Base-by-base conservation (phyloP, 2,329 filamentous ascomycete species). In the Ascochyta viciae-villosae region DNA sequence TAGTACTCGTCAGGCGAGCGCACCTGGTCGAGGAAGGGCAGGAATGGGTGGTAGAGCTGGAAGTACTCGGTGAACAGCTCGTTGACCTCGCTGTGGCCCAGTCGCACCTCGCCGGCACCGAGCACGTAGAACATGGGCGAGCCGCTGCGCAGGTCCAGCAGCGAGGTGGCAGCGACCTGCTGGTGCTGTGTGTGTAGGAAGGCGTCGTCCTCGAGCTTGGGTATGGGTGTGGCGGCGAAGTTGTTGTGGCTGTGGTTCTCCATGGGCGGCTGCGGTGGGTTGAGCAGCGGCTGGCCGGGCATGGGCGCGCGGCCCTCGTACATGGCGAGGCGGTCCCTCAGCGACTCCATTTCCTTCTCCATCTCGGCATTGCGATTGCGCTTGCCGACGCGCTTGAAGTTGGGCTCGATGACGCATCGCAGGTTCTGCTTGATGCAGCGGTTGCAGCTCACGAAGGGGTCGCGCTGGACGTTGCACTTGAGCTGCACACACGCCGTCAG, bases 351-450 rank as follows among this genome's bases (percentile, higher is more conserved):
- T 75, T 93, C 89, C 77, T 87, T 89, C 73, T 92, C 90, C 89
- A 93, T 93, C 77, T 93, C 90, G 68, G 90, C 90, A 76, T 94
- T 90, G 74, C 91, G 90, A 62, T 87, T 90, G 38, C 90, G 85
- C 80, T 95, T 95, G 61, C 90, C 89, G 16, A 93, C 82, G 65
- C 90, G 87, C 82, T 92, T 93, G 78, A 94, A 94, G 76, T 92
- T 92, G 68, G 89, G 90, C 75, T 94, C 90, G 75, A 95, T 94
- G 75, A 91, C 91, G 82, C 91, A 95, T 59, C 88, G 85, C 58
- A 94, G 87, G 76, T 89, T 90, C 70, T 93, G 85, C 67, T 91
- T 90, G 72, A 85, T 85, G 78, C 91, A 95, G 53, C 91, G 84
- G 50, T 87, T 87, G 79, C 91, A 95, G 67, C 86, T 86, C 67